These are phyloP conservation scores for Fusarium chaquense DNA, from an alignment of 2,329 filamentous ascomycete species.

Conservation along the genomic window DNA sequence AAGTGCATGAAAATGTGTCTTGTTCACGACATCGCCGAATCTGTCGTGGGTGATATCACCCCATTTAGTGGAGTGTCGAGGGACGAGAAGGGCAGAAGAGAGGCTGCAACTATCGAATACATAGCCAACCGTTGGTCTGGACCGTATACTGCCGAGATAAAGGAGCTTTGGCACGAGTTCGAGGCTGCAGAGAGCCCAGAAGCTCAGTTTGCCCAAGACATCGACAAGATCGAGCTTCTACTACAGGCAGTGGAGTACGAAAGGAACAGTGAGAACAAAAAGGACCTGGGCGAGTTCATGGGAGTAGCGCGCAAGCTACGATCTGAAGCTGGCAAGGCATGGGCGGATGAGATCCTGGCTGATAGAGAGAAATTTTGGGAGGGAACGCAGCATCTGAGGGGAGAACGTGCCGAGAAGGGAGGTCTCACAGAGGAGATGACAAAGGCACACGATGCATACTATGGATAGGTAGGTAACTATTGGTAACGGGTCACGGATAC, in stretches of 20 bases:
- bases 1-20: conserved; percentile 96
- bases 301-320: conserved; percentile 79
- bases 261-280: conserved; percentile 69
- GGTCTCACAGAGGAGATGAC: conserved; percentile 52
- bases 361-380: conserved; percentile 83
- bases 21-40: conserved; percentile 97
- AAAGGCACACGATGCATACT: conserved; percentile 38
- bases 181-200: conserved; percentile 87
- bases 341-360: conserved; percentile 79
- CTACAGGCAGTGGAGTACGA: conserved; percentile 98
- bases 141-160: conserved; percentile 74
- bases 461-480: conserved; percentile 13
- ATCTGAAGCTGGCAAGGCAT: conserved; percentile 81
- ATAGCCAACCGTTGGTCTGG: conserved; percentile 79
- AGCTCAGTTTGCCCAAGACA: conserved; percentile 90
- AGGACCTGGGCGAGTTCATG: conserved; percentile 88
- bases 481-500: neutral
- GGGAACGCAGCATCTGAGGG: conserved; percentile 59
- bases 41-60: conserved; percentile 96
- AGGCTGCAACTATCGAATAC: conserved; percentile 91
- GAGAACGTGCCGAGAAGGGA: conserved; percentile 57
- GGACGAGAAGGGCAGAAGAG: conserved; percentile 86
- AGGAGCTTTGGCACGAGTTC: conserved; percentile 92
- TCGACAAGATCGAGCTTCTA: conserved; percentile 96
- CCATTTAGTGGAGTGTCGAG: conserved; percentile 90